phyloP scores from a whole-genome alignment of 768 basidiomycete species.

The Cystoderma amianthinum region DNA sequence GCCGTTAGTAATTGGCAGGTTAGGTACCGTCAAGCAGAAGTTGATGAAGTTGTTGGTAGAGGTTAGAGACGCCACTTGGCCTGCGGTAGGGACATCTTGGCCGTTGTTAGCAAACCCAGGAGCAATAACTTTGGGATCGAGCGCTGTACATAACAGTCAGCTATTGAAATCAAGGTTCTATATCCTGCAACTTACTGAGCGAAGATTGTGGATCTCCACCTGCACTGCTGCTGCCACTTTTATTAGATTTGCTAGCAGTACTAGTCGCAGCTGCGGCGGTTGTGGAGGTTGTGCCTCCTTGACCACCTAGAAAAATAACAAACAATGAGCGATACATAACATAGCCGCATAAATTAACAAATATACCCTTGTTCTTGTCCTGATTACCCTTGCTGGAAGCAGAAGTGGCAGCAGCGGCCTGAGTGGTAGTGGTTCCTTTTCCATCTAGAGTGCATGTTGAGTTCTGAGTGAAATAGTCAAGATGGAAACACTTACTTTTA shows the following conservation, averaged over 20 bases:
- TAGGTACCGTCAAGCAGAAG: conserved; percentile 34
- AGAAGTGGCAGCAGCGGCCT: background rate
- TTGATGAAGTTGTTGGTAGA: conserved; percentile 65
- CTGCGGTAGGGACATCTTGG: conserved; percentile 28
- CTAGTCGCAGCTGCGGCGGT: background rate
- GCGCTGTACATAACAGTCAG: conserved; percentile 14
- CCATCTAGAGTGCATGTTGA: too few relatives aligned
- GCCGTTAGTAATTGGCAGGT: conserved; percentile 46
- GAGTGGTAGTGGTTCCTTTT: background rate
- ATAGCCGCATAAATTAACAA: background rate
- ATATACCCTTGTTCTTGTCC: conserved; percentile 2
- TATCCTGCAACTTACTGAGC: conserved; percentile 17
- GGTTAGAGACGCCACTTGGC: conserved; percentile 44
- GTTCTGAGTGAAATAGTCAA: too few relatives aligned
- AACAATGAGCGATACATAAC: background rate
- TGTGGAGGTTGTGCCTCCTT: conserved; percentile 2
- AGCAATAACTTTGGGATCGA: conserved; percentile 33
- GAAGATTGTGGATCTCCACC: conserved; percentile 28
- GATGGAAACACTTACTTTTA: too few relatives aligned
- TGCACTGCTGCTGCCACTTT: conserved; percentile 4
- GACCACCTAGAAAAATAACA: conserved; percentile 1
- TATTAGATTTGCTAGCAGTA: background rate
- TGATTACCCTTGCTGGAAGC: background rate
- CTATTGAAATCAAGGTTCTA: background rate
- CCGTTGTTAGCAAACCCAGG: conserved; percentile 37